phyloP scores from a whole-genome alignment of 805 yeast species.

The Hanseniaspora nectarophila region DNA sequence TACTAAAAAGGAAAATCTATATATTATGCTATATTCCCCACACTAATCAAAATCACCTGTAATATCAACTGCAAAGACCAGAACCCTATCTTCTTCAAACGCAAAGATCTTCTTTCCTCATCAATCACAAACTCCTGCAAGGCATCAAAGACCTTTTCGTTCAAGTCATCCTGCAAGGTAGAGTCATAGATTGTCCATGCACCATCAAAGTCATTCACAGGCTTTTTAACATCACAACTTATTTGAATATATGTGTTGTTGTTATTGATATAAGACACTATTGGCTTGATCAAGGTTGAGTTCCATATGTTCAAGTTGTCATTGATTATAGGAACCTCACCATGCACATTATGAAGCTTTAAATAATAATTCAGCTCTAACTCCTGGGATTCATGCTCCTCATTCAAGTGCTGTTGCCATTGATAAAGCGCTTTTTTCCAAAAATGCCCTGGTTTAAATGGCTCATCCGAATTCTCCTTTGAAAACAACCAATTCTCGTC shows the following conservation, averaged over 20 bases:
- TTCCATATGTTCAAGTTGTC: conserved; percentile 84
- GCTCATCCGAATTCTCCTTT: conserved; percentile 19
- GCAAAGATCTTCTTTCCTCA: conserved; percentile 58
- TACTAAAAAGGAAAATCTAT: not conserved
- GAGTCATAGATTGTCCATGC: conserved; percentile 94
- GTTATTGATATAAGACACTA: conserved; percentile 88
- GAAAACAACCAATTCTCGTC: conserved; percentile 31
- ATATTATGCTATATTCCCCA: conserved; percentile 50
- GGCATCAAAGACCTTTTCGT: conserved; percentile 80
- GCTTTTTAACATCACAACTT: conserved; percentile 67
- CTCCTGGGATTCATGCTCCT: conserved; percentile 12
- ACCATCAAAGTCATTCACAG: conserved; percentile 76
- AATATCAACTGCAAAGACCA: conserved; percentile 82
- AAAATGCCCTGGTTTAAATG: conserved; percentile 4
- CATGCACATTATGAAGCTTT: conserved; percentile 73
- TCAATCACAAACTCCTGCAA: conserved; percentile 81
- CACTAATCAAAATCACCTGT: conserved; percentile 70
- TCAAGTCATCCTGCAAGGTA: conserved; percentile 77
- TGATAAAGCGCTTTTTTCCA: conserved; percentile 39
- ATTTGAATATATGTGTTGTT: conserved; percentile 70
- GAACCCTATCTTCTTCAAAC: conserved; percentile 77
- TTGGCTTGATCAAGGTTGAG: conserved; percentile 83
- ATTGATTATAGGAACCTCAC: conserved; percentile 76
- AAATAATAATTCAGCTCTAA: conserved; percentile 68
- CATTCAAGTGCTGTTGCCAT: conserved; percentile 32